phyloP scores from a whole-genome alignment of 208 protist species.

The Naegleria lovaniensis region DNA sequence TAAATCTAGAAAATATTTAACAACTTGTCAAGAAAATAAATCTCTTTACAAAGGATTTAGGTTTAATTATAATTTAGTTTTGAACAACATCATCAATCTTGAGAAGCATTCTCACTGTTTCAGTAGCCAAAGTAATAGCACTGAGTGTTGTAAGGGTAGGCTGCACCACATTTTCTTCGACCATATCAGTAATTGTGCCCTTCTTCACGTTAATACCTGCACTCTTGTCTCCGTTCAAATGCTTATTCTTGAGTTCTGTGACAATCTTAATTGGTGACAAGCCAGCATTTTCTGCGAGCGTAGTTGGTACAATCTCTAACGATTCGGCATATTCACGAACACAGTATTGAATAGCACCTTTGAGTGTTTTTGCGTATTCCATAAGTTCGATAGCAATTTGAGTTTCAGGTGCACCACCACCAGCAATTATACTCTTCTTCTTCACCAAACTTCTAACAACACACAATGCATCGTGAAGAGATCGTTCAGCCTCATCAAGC shows the following conservation, averaged over 20 bases:
- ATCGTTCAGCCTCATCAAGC: constrained; percentile 95
- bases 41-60: no score
- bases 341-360: constrained; percentile 80
- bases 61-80: no score
- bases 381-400: constrained; percentile 82
- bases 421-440: constrained; percentile 83
- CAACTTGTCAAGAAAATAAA: no score
- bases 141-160: constrained; percentile 90
- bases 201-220: constrained; percentile 92
- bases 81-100: constrained; percentile 93
- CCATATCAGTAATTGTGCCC: constrained; percentile 91
- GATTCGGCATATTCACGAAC: constrained; percentile 92
- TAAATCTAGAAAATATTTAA: no score
- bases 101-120: constrained; percentile 96
- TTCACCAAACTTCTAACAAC: constrained; percentile 98
- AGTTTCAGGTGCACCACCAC: constrained; percentile 93
- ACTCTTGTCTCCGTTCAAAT: constrained; percentile 76
- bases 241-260: constrained; percentile 91
- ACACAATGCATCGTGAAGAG: constrained; percentile 98
- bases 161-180: constrained; percentile 95
- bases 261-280: constrained; percentile 95
- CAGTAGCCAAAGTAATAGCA: constrained; percentile 91
- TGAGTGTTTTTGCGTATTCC: constrained; percentile 77
- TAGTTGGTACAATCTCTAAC: constrained; percentile 96
- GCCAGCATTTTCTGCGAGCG: constrained; percentile 97